Conservation (phyloP, 495 filamentous ascomycete genomes). For the Aspergillus ostianus region DNA sequence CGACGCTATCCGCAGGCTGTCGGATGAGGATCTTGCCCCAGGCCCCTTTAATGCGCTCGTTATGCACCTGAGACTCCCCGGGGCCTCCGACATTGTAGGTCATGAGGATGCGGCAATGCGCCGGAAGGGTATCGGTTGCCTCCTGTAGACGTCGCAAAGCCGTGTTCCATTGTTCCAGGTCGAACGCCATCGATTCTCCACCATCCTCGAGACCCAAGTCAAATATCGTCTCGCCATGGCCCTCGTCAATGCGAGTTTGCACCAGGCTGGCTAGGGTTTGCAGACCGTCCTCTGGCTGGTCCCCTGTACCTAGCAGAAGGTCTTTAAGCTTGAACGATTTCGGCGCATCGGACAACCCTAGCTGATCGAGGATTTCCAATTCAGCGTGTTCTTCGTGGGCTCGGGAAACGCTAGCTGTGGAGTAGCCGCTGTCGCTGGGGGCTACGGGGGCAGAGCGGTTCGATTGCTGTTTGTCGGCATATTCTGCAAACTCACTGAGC, state of each 20-base stretch:
- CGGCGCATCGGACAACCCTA: constrained; percentile 76
- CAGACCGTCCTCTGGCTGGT: constrained; percentile 59
- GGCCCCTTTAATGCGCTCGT: constrained; percentile 65
- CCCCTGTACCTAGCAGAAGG: constrained; percentile 63
- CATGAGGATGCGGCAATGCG: constrained; percentile 75
- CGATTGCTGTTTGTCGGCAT: constrained; percentile 90
- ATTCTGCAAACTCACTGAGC: constrained; percentile 95
- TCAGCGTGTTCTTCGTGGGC: constrained; percentile 76
- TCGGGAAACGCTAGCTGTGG: constrained; percentile 37
- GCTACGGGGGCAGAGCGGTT: constrained; percentile 50
- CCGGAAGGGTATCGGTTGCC: constrained; percentile 63
- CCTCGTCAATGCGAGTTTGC: constrained; percentile 70
- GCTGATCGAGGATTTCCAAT: constrained; percentile 85
- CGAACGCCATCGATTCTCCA: constrained; percentile 85
- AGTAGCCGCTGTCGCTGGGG: constrained; percentile 45
- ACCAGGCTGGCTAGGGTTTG: constrained; percentile 60
- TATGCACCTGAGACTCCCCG: constrained; percentile 59
- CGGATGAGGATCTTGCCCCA: constrained; percentile 84
- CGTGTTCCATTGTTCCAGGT: constrained; percentile 73
- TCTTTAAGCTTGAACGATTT: constrained; percentile 69
- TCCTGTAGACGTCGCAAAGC: constrained; percentile 66
- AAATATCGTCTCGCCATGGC: constrained; percentile 87
- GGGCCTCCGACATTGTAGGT: constrained; percentile 87
- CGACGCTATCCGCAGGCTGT: constrained; percentile 66
- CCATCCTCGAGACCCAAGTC: constrained; percentile 91